These are phyloP conservation scores for Zymoseptoria brevis DNA, from an alignment of 2,329 filamentous ascomycete species.

Conservation along the genomic window DNA sequence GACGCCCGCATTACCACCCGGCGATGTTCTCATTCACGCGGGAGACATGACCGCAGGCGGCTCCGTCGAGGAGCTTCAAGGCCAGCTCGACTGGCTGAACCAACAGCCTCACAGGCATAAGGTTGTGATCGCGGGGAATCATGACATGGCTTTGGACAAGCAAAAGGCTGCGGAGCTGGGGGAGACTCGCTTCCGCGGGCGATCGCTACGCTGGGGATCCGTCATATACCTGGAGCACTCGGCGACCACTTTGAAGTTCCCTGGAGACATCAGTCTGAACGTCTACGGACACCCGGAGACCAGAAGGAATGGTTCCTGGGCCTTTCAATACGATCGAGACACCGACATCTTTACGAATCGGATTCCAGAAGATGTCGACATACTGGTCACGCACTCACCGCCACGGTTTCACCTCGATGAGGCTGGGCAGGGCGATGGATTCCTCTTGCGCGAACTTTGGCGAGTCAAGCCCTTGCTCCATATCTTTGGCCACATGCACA, in stretches of 20 bases:
- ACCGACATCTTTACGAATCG: conserved; percentile 21
- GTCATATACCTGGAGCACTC: conserved; percentile 31
- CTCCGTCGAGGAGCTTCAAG: conserved; percentile 13
- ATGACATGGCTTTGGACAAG: conserved; percentile 15
- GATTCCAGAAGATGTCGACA: conserved; percentile 24
- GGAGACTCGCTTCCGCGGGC: conserved; percentile 3
- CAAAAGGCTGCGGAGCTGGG: conserved; percentile 5
- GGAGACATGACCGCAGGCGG: conserved; percentile 18
- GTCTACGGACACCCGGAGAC: conserved; percentile 70
- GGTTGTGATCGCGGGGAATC: conserved; percentile 22
- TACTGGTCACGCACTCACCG: conserved; percentile 36
- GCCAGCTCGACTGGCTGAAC: conserved; percentile 15
- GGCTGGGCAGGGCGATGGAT: conserved; percentile 26
- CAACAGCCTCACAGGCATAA: conserved; percentile 16
- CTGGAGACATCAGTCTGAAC: conserved; percentile 49
- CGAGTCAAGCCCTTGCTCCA: conserved; percentile 29
- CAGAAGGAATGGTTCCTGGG: conserved; percentile 51
- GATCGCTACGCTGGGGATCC: conserved; percentile 28
- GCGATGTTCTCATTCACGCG: conserved; percentile 21
- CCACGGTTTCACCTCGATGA: conserved; percentile 32
- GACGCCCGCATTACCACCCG: conserved; percentile 9
- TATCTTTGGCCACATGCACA: conserved; percentile 37
- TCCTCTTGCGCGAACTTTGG: conserved; percentile 14
- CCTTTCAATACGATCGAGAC: conserved; percentile 35
- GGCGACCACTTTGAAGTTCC: conserved; percentile 40